phyloP scores from a whole-genome alignment of 345 rosid genomes.

The Sapria himalayana region DNA sequence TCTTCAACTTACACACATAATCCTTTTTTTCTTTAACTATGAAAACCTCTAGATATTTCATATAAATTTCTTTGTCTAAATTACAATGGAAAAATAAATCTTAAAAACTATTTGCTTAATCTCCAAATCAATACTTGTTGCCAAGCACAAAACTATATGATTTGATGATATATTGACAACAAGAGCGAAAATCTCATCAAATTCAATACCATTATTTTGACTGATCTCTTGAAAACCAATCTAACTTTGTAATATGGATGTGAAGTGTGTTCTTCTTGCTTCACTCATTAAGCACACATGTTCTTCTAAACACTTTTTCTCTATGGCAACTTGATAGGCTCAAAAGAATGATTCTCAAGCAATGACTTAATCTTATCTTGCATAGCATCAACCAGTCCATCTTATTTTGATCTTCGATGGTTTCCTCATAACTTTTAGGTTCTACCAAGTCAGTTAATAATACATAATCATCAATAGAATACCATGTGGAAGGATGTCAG shows the following conservation, averaged over 20 bases:
- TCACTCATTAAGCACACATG: neutral
- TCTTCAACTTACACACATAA: neutral
- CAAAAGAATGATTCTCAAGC: neutral
- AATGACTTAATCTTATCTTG: neutral
- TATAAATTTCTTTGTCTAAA: neutral
- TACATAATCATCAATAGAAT: neutral
- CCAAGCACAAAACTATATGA: too few relatives aligned
- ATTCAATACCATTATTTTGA: neutral
- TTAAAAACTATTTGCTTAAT: neutral
- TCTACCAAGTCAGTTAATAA: neutral
- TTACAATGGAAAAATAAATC: neutral
- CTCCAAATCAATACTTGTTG: too few relatives aligned
- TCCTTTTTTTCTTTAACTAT: neutral
- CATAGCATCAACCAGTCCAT: neutral
- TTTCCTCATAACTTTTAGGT: neutral
- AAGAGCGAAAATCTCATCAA: neutral
- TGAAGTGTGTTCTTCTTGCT: neutral
- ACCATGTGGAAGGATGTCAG: neutral
- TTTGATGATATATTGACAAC: too few relatives aligned
- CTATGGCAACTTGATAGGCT: neutral
- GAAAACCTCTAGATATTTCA: neutral
- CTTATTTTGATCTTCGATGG: neutral
- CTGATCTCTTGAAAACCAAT: neutral
- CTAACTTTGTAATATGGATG: neutral
- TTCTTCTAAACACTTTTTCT: neutral